A percentile compares a stretch with the other conserved stretches of the same genome.
Evolutionary conservation across 2,329 filamentous ascomycete genomes (phyloP).

Genomic region (Exophiala alcalophila): DNA sequence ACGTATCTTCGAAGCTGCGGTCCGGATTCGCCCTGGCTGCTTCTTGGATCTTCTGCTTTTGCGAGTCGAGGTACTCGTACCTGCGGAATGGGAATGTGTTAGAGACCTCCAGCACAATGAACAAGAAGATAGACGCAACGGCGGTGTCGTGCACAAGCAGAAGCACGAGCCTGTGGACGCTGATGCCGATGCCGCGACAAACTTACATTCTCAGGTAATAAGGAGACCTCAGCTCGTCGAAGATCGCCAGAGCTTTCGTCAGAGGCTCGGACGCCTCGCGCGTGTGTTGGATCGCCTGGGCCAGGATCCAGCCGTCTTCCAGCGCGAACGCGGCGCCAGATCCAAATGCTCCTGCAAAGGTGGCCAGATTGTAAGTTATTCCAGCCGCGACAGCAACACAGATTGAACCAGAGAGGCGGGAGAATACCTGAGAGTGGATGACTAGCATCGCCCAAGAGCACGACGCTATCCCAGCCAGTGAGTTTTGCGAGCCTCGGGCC

Average conservation of each 20-base stretch:
- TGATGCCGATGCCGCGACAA: no score
- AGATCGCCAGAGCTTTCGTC: slow-evolving; percentile 37
- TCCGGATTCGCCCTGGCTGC: slow-evolving; percentile 26
- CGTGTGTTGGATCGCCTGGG: slow-evolving; percentile 36
- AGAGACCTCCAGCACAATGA: background rate
- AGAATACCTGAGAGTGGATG: slow-evolving; percentile 53
- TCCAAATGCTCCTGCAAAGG: slow-evolving; percentile 39
- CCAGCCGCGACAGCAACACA: no score
- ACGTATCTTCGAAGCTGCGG: slow-evolving; percentile 33
- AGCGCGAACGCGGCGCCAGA: slow-evolving; percentile 48
- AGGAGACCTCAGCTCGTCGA: slow-evolving; percentile 40
- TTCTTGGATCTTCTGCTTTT: slow-evolving; percentile 22
- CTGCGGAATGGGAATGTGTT: slow-evolving; percentile 14
- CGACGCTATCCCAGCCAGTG: slow-evolving; percentile 46
- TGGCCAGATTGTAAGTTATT: no score
- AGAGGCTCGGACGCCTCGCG: slow-evolving; percentile 24
- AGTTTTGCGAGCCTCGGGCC: slow-evolving; percentile 45
- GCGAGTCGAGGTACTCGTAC: slow-evolving; percentile 36
- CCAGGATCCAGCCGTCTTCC: slow-evolving; percentile 48
- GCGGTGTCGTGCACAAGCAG: no score
- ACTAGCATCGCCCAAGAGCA: slow-evolving; percentile 55
- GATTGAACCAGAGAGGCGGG: no score
- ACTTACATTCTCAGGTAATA: slow-evolving; percentile 43
- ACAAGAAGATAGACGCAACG: background rate
- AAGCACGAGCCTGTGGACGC: no score